These are phyloP conservation scores for Diaporthe helianthi DNA, from an alignment of 2,329 filamentous ascomycete species.

Conservation along the genomic window DNA sequence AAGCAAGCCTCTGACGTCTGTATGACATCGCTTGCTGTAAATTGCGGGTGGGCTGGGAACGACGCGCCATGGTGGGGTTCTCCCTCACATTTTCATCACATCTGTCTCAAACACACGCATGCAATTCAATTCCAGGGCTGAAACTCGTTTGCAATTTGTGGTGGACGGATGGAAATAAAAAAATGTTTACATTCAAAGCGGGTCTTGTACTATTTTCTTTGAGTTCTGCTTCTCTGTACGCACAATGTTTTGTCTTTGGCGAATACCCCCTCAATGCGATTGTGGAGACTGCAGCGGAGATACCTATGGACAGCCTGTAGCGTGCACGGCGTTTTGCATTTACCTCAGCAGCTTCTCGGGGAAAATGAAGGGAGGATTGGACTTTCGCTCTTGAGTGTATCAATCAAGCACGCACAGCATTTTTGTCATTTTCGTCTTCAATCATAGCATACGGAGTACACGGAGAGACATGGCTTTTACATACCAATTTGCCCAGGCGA, in stretches of 20 bases:
- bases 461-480: neutral
- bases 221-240: neutral
- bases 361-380: neutral
- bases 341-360: neutral
- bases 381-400: neutral
- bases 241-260: slow-evolving; percentile 6
- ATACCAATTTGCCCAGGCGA: slow-evolving; percentile 13
- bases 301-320: neutral
- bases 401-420: neutral
- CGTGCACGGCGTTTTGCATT: slow-evolving; percentile 23
- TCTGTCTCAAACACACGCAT: neutral
- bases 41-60: neutral
- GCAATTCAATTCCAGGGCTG: slow-evolving; percentile 3
- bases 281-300: slow-evolving; percentile 7
- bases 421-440: neutral
- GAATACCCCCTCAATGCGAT: slow-evolving; percentile 17
- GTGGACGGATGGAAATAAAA: neutral
- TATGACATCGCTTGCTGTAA: neutral
- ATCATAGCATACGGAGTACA: slow-evolving; percentile 12
- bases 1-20: neutral
- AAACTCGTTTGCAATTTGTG: slow-evolving; percentile 16
- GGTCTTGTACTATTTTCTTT: slow-evolving; percentile 1
- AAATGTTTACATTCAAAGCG: neutral
- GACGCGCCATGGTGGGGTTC: neutral
- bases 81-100: neutral